A percentile compares a stretch with the other conserved stretches of the same genome.
phyloP scores from a whole-genome alignment of 768 basidiomycete species.

The Naematelia encephala region DNA sequence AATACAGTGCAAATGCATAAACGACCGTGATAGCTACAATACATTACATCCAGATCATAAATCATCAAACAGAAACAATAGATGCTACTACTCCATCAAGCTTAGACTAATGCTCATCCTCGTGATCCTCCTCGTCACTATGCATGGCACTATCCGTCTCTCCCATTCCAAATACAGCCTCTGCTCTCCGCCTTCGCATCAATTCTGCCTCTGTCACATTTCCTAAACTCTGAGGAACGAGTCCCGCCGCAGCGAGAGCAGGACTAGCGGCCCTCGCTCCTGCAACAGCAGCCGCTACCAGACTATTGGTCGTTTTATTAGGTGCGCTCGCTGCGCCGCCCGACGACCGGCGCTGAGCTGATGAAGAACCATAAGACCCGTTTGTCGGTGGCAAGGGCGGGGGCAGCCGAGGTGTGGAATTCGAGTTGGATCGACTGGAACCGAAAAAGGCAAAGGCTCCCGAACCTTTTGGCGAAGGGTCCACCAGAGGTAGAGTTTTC shows the following conservation, averaged over 20 bases:
- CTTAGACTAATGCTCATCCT: slow-evolving; percentile 3
- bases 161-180: slow-evolving; percentile 54
- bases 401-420: not conserved
- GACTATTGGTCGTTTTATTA: slow-evolving; percentile 21
- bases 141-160: slow-evolving; percentile 30
- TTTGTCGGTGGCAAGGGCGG: not conserved
- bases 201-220: slow-evolving; percentile 73
- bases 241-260: slow-evolving; percentile 35
- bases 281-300: slow-evolving; percentile 64
- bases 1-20: too few species aligned
- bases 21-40: too few species aligned
- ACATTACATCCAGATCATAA: not conserved
- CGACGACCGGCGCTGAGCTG: not conserved
- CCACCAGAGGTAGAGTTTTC: slow-evolving; percentile 9
- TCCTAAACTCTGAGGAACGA: slow-evolving; percentile 49
- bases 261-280: slow-evolving; percentile 59
- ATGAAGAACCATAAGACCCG: slow-evolving; percentile 5
- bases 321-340: not conserved
- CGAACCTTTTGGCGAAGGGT: slow-evolving; percentile 23
- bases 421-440: slow-evolving; percentile 10
- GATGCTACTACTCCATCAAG: too few species aligned
- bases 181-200: slow-evolving; percentile 54
- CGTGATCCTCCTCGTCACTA: slow-evolving; percentile 33
- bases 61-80: not conserved
- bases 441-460: slow-evolving; percentile 47